Base-by-base conservation (phyloP, 345 rosid species). In the Dipteronia sinensis region DNA sequence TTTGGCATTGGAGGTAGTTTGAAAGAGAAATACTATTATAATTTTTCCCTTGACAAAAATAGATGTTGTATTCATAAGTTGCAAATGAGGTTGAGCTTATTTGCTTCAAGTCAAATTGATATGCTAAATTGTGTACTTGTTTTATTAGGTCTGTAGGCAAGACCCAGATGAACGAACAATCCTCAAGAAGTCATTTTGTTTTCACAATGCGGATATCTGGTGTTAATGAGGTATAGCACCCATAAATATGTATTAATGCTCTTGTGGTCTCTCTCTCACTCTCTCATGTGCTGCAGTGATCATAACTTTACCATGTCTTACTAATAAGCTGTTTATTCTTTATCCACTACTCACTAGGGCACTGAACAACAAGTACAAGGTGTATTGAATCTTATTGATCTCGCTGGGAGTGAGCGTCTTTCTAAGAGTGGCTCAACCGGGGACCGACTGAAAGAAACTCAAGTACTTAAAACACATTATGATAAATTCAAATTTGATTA, bases 381-480 rank as follows among this genome's bases (percentile, higher is more conserved):
- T 22, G 88, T 96, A 74, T 75, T 96, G 89, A 96, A 96, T 90
- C 94, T 96, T 53, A 94, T 96, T 74, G 99, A 96, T 88, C 97
- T 96, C 79, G 99, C 99, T 56, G 99, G 99, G 69, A 96, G 99
- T 62, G 99, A 96, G 83, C 98, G 99, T 25, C 95, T 96, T 63
- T 91, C 97, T 0, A 96, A 89, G 89, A 96, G 99, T 80, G 97
- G 99, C 31, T 96, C 99, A 40, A 92, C 99, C 0, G 99, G 99
- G 59, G 98, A 96, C 71, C 85, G 99, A 42, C 84, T 96, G 70
- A 93, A 85, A 87, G 99, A 96, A 89, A 96, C 99, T 79, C 99
- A 94, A 77, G 99, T 96, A 87, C n/a, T 71, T 73, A 58, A 5
- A n/a, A 22, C 53, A 25, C 19, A 42, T 66, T 69, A 49, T 23